Evolutionary conservation across 2,329 filamentous ascomycete species (phyloP), one percentile per base, ranked within the genome.

Genomic region (Penicillium brasilianum): DNA sequence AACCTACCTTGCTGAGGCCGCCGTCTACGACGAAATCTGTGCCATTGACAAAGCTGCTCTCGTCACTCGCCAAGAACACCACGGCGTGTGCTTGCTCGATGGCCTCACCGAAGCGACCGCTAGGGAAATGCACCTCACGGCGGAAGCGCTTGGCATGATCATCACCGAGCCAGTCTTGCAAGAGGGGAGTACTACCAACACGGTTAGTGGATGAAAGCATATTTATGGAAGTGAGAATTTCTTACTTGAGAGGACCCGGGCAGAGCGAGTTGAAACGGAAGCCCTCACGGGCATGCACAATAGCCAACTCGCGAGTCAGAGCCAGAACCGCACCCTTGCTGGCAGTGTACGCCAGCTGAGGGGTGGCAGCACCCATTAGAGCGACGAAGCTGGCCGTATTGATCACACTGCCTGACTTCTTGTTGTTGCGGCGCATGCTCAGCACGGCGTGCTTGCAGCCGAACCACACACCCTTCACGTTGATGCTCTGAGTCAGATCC

Each of bases 381-480:
- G 92, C 93, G 50, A 97, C 93, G 52, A 96, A 90, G 50, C 90
- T 93, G 28, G 92, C 93, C 2, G 92, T 96, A 84, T 97, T 97
- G 85, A 97, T 93, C 78, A 97, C 88, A 78, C 89, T 92, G 55
- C 87, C 91, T 70, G 85, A 87, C 48, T 82, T 86, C 87, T 97
- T 97, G 58, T 86, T 85, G 83, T 96, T 84, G 70, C 87, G 88
- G 66, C 93, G 89, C 71, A 97, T 84, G 48, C 91, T 87, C 54
- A 94, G 83, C 30, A 97, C 88, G 7, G 93, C 92, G 77, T 97
- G 92, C 84, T 97, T 97, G 85, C 88, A 90, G 62, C 93, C 93
- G 77, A 87, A 97, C 93, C 93, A 97, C n/a, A 97, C 93, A 46
- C 93, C 93, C 86, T 97, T 97, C 78, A 97, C 93, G 78, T 97